Percentiles rank a stretch among this genome's conserved stretches.
phyloP scores from a whole-genome alignment of 1,139 yeast species.

The Geotrichum carabidarum region DNA sequence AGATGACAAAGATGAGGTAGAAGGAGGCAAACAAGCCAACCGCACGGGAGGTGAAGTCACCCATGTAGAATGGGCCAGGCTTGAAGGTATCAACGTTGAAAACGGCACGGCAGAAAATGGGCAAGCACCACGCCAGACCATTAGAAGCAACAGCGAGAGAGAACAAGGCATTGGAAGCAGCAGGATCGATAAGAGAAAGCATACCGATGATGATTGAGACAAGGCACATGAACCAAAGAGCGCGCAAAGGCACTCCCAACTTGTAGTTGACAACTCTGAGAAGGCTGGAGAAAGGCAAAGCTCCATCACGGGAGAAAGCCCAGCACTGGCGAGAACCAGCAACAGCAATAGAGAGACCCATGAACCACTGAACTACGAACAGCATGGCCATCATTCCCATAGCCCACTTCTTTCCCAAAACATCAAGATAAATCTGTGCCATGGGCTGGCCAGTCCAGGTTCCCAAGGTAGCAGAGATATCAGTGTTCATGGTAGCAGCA shows the following conservation, averaged over 20 bases:
- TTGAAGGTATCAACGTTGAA: conserved; percentile 46
- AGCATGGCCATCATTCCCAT: conserved; percentile 34
- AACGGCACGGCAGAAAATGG: conserved; percentile 45
- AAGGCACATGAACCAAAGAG: conserved; percentile 50
- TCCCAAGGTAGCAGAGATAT: conserved; percentile 42
- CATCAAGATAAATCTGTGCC: conserved; percentile 62
- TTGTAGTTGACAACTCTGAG: conserved; percentile 52
- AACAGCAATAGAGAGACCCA: conserved; percentile 65
- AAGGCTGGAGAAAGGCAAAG: conserved; percentile 57
- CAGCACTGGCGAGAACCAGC: conserved; percentile 84
- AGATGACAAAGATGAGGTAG: conserved; percentile 52
- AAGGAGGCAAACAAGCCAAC: conserved; percentile 29
- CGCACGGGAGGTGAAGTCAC: conserved; percentile 43
- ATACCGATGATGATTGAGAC: conserved; percentile 50
- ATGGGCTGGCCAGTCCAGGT: conserved; percentile 33
- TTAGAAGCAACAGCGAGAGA: conserved; percentile 57
- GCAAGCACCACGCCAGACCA: conserved; percentile 56
- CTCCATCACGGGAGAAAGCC: conserved; percentile 87
- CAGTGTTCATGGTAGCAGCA: conserved; percentile 53
- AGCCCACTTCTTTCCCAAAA: conserved; percentile 68
- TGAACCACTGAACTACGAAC: conserved; percentile 42
- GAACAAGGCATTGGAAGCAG: conserved; percentile 59
- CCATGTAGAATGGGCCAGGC: conserved; percentile 64
- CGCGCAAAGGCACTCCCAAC: conserved; percentile 55
- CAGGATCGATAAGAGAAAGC: conserved; percentile 51